These are phyloP conservation scores for Tricholoma flavovirens DNA, from an alignment of 768 basidiomycete species.

Conservation along the genomic window DNA sequence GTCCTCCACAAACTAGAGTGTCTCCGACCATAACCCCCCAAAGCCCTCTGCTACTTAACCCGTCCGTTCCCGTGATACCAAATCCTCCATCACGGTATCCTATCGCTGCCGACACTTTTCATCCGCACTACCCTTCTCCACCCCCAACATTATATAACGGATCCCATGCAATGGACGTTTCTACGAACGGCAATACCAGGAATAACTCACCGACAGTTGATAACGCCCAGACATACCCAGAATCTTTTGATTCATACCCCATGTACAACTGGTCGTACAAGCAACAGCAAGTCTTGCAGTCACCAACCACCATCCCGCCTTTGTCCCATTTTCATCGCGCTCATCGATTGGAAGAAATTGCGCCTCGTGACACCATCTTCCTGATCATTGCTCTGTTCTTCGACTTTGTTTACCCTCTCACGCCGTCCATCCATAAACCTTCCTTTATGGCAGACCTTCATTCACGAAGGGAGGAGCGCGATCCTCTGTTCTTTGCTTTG, in stretches of 20 bases:
- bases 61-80: conserved; percentile 38
- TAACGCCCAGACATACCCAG: conserved; percentile 37
- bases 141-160: conserved; percentile 35
- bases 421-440: conserved; percentile 86
- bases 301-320: conserved; percentile 48
- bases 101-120: conserved; percentile 64
- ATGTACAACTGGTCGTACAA: conserved; percentile 69
- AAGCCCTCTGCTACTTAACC: conserved; percentile 51
- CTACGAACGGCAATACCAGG: conserved; percentile 25
- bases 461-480: conserved; percentile 72
- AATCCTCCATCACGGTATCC: conserved; percentile 67
- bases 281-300: conserved; percentile 48
- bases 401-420: conserved; percentile 89
- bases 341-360: conserved; percentile 74
- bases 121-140: conserved; percentile 43
- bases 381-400: conserved; percentile 87
- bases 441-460: conserved; percentile 90
- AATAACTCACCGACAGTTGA: conserved; percentile 37
- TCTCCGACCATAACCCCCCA: conserved; percentile 41
- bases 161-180: conserved; percentile 32
- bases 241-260: conserved; percentile 59
- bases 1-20: conserved; percentile 41
- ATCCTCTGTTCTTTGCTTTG: conserved; percentile 86
- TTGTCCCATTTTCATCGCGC: conserved; percentile 71
- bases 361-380: conserved; percentile 73